Conservation (phyloP, 441 rosid genomes). For the Adansonia grandidieri region DNA sequence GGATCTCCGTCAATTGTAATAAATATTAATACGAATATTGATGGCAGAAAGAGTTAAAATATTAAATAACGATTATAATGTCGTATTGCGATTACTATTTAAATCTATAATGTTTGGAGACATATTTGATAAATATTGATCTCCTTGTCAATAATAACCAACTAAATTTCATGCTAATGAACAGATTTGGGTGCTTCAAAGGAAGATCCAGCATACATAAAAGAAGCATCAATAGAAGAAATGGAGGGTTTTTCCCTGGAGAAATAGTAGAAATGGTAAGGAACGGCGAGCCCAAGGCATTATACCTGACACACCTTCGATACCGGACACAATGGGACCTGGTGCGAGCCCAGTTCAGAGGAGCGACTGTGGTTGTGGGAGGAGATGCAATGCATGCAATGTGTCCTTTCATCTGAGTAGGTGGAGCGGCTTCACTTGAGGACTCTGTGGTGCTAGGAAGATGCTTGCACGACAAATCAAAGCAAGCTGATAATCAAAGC, state of each 20-base stretch:
- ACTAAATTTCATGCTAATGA: neutral
- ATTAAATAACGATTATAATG: too few relatives aligned
- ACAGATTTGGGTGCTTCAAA: constrained; percentile 34
- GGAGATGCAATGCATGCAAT: constrained; percentile 71
- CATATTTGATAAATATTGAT: neutral
- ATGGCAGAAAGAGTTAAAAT: too few relatives aligned
- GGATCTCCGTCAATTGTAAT: too few relatives aligned
- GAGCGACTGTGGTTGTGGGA: constrained; percentile 52
- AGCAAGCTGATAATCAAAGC: neutral
- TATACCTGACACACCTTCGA: constrained; percentile 39
- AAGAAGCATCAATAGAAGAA: constrained; percentile 36
- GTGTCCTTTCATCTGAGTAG: constrained; percentile 67
- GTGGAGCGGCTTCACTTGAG: constrained; percentile 53
- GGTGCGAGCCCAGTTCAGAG: constrained; percentile 33
- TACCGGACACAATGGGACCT: constrained; percentile 55
- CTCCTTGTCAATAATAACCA: neutral
- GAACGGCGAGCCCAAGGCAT: constrained; percentile 29
- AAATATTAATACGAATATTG: too few relatives aligned
- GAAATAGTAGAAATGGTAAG: constrained; percentile 44
- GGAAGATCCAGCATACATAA: constrained; percentile 34
- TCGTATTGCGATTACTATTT: too few relatives aligned
- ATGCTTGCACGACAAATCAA: constrained; percentile 34
- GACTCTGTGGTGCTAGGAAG: constrained; percentile 56
- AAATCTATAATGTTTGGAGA: too few relatives aligned
- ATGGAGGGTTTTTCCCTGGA: constrained; percentile 36